These are phyloP conservation scores for Wickerhamiella domercqiae DNA, from an alignment of 805 yeast species.

Conservation along the genomic window DNA sequence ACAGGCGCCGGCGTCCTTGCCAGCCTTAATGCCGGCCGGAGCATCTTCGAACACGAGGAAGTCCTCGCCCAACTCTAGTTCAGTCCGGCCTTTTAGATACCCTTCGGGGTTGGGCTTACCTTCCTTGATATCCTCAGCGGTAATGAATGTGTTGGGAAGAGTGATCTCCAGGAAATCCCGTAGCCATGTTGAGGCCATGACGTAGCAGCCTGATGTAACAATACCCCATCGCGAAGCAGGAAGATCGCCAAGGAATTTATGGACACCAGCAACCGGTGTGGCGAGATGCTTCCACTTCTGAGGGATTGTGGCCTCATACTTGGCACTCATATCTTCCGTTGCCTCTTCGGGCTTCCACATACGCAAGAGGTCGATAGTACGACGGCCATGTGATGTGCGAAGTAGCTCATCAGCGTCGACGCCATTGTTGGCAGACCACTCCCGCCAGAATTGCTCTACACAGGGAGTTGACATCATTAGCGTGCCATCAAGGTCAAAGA, in stretches of 20 bases:
- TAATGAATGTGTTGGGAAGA: conserved; percentile 61
- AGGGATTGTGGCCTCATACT: conserved; percentile 55
- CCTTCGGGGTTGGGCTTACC: conserved; percentile 88
- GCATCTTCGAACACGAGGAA: conserved; percentile 69
- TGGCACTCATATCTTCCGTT: conserved; percentile 44
- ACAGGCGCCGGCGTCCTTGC: conserved; percentile 68
- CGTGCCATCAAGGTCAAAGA: conserved; percentile 82
- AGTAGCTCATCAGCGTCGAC: conserved; percentile 57
- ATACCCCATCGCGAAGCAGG: conserved; percentile 56
- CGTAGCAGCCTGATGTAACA: conserved; percentile 70
- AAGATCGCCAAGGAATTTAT: conserved; percentile 30
- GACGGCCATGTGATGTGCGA: conserved; percentile 65
- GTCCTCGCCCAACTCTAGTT: conserved; percentile 24
- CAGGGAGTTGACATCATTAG: conserved; percentile 71
- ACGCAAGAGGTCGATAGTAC: conserved; percentile 65
- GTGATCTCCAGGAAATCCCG: conserved; percentile 40
- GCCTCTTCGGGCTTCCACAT: conserved; percentile 66
- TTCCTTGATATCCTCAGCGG: conserved; percentile 61
- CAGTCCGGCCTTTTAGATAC: conserved; percentile 31
- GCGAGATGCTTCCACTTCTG: conserved; percentile 59
- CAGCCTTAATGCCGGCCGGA: conserved; percentile 75
- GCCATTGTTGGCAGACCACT: conserved; percentile 50
- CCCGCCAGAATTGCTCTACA: conserved; percentile 70
- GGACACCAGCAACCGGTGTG: conserved; percentile 62
- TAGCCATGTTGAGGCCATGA: conserved; percentile 69